These are phyloP conservation scores for Anthostomella pinea DNA, from an alignment of 2,329 filamentous ascomycete genomes.

Conservation along the genomic window DNA sequence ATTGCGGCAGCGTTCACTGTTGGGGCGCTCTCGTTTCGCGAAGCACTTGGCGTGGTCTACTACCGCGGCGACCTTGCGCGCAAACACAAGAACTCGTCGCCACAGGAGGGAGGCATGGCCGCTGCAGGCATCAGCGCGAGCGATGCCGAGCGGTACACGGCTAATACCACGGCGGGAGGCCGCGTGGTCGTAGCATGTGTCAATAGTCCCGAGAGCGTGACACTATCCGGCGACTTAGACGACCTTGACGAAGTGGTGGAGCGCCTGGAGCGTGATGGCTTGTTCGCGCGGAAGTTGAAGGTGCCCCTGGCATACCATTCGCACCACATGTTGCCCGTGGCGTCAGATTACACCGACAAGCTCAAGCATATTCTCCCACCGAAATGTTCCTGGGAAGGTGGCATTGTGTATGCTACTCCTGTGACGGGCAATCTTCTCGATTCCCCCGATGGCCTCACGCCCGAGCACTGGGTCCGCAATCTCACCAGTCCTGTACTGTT, in stretches of 20 bases:
- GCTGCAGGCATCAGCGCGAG: constrained; percentile 2
- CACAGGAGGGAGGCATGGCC: not conserved
- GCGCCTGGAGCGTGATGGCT: constrained; percentile 2
- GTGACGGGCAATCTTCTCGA: constrained; percentile 24
- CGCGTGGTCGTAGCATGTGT: constrained; percentile 15
- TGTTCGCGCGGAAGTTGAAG: constrained; percentile 13
- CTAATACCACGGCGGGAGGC: not conserved
- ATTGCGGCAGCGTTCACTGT: constrained; percentile 37
- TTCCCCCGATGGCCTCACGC: constrained; percentile 9
- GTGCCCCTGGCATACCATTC: constrained; percentile 24
- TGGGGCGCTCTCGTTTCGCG: constrained; percentile 21
- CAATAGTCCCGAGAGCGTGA: constrained; percentile 19
- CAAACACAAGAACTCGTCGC: not conserved
- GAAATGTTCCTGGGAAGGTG: not conserved
- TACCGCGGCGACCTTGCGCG: constrained; percentile 26
- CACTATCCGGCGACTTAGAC: constrained; percentile 17
- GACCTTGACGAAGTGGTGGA: constrained; percentile 8
- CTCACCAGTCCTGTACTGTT: constrained; percentile 24
- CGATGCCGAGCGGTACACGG: not conserved
- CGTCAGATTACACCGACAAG: not conserved
- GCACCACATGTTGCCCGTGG: constrained; percentile 27
- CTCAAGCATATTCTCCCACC: no score
- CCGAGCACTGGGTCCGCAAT: constrained; percentile 16
- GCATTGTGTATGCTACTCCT: constrained; percentile 20
- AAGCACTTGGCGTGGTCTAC: constrained; percentile 33